Base-by-base conservation (phyloP, 1,139 yeast species). In the Magnusiomyces fungicola region DNA sequence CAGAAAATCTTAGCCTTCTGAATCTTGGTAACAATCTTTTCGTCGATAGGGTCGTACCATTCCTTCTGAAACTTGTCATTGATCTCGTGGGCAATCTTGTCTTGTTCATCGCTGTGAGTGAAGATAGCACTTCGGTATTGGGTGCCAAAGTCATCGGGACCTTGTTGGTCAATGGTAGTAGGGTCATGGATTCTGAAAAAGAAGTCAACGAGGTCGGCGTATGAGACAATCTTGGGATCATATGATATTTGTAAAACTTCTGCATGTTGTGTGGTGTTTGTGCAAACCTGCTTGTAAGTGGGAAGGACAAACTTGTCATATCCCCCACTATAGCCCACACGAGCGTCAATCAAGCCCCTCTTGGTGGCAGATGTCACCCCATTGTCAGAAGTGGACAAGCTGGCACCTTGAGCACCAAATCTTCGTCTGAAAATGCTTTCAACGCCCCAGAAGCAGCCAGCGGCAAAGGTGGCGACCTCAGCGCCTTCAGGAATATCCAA, bases 311-410 rank as follows among this genome's bases (percentile, higher is more conserved):
- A 21, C 1, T 69, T 61, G 16, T 63, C 58, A 14, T 22, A 16
- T 21, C 97, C 97, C 56, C 95, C 95, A 50, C 95, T 87, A 65
- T 83, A 92, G 1, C 97, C 98, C 12, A 90, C 97, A 62, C 78
- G 81, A 48, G 81, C 74, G 62, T 86, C 96, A 16, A 83, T 64
- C 22, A 90, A 67, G 2, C 90, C 90, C 61, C 78, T 80, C 14
- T 34, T 5, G 5, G 50, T 69, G 74, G 49, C 3, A 27, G 14
- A 27, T 68, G 46, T 37, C 58, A 19, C 14, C 7, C 23, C 10
- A 19, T 18, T 36, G 18, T 10, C 16, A 21, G 19, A 18, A 19
- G n/a, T n/a, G n/a, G n/a, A n/a, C n/a, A n/a, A n/a, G n/a, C n/a
- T n/a, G n/a, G n/a, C n/a, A n/a, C n/a, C n/a, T n/a, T n/a, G n/a